phyloP scores from a whole-genome alignment of 2,329 filamentous ascomycete species.

The Ambrosiella cleistominuta region DNA sequence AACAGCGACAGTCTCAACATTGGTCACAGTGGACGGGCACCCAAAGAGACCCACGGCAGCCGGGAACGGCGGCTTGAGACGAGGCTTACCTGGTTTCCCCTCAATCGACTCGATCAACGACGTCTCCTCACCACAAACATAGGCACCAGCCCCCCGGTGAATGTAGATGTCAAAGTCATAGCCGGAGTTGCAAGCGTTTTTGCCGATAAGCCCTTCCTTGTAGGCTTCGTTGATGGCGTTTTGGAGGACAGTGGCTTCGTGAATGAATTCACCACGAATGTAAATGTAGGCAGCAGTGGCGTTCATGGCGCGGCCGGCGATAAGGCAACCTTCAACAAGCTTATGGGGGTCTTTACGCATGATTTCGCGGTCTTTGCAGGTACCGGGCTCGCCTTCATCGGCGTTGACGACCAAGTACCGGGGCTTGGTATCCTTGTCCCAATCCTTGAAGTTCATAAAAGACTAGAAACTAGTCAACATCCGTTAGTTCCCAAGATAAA shows the following conservation, averaged over 20 bases:
- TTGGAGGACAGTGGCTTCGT: slow-evolving; percentile 87
- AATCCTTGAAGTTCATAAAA: slow-evolving; percentile 99
- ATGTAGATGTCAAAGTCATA: slow-evolving; percentile 97
- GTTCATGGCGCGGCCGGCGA: slow-evolving; percentile 96
- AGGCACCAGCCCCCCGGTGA: slow-evolving; percentile 92
- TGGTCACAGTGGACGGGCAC: slow-evolving; percentile 93
- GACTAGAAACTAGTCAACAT: slow-evolving; percentile 37
- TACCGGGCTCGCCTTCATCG: slow-evolving; percentile 95
- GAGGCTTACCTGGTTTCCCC: slow-evolving; percentile 96
- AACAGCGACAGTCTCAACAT: slow-evolving; percentile 93
- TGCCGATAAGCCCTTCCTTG: slow-evolving; percentile 81
- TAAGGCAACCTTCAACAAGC: slow-evolving; percentile 89
- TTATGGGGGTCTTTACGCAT: slow-evolving; percentile 99
- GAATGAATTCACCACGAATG: slow-evolving; percentile 94
- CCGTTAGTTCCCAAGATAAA: not conserved
- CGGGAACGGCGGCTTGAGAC: slow-evolving; percentile 96
- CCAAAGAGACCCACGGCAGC: slow-evolving; percentile 94
- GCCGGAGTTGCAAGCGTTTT: slow-evolving; percentile 91
- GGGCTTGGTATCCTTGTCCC: slow-evolving; percentile 94
- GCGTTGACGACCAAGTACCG: slow-evolving; percentile 96
- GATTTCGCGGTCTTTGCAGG: slow-evolving; percentile 98
- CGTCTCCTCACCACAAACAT: slow-evolving; percentile 96
- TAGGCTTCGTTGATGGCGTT: slow-evolving; percentile 96
- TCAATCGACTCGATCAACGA: slow-evolving; percentile 95
- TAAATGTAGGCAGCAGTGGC: slow-evolving; percentile 98